These are phyloP conservation scores for Coelastrella sp. DNA, from an alignment of 139 green algal species.

Conservation along the genomic window DNA sequence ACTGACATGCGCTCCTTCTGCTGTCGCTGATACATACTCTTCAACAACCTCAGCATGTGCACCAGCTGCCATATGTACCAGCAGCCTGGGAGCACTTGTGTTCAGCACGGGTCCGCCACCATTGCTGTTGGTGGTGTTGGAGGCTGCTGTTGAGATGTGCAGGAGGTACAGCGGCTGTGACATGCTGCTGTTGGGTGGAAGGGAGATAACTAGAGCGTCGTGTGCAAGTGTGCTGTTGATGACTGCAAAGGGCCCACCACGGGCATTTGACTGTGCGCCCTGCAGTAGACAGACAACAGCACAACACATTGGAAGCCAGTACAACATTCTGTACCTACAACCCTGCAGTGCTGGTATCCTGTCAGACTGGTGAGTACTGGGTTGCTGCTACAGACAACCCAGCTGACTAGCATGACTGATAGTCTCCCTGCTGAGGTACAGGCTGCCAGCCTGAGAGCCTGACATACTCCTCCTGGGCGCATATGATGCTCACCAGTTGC, in stretches of 20 bases:
- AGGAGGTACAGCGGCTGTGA: slow-evolving; percentile 64
- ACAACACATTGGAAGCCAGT: not conserved
- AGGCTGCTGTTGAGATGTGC: slow-evolving; percentile 49
- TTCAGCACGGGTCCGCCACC: not conserved
- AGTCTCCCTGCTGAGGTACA: too few species aligned
- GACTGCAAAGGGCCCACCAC: slow-evolving; percentile 81
- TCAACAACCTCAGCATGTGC: slow-evolving; percentile 79
- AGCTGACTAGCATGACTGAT: too few species aligned
- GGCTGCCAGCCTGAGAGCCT: too few species aligned
- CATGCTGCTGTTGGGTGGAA: slow-evolving; percentile 65
- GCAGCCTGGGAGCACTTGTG: slow-evolving; percentile 70
- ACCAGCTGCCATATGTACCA: slow-evolving; percentile 70
- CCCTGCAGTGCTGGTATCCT: too few species aligned
- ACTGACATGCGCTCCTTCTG: slow-evolving; percentile 62
- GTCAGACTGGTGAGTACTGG: too few species aligned
- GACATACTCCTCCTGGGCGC: not conserved
- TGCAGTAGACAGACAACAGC: not conserved
- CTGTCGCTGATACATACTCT: slow-evolving; percentile 71
- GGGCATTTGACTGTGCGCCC: slow-evolving; percentile 66
- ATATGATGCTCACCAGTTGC: slow-evolving; percentile 58
- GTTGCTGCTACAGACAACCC: too few species aligned
- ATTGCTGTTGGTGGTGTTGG: slow-evolving; percentile 26
- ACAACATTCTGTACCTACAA: not conserved
- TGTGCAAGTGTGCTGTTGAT: slow-evolving; percentile 79
- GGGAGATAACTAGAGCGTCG: slow-evolving; percentile 75